phyloP scores from a whole-genome alignment of 2,329 filamentous ascomycete genomes.

The Xylaria sp. region DNA sequence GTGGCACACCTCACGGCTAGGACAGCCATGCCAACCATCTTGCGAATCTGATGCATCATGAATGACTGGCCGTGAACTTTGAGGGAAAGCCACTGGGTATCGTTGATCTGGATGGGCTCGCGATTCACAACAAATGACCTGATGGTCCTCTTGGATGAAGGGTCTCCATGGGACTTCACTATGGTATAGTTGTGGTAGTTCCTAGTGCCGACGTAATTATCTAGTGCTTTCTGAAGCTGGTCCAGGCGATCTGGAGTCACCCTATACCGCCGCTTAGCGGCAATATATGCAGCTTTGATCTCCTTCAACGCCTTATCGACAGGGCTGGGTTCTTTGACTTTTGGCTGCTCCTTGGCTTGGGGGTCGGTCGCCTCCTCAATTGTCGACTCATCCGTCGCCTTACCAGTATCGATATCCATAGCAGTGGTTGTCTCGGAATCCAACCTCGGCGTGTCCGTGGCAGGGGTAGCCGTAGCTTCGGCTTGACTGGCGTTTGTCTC shows the following conservation, averaged over 20 bases:
- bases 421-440: conserved; percentile 36
- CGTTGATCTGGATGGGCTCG: conserved; percentile 80
- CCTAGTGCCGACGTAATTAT: conserved; percentile 79
- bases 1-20: conserved; percentile 84
- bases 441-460: conserved; percentile 10
- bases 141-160: conserved; percentile 88
- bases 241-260: conserved; percentile 73
- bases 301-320: conserved; percentile 71
- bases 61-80: conserved; percentile 98
- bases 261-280: conserved; percentile 84
- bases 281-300: conserved; percentile 81
- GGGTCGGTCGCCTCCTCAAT: conserved; percentile 24
- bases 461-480: not conserved
- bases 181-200: conserved; percentile 99
- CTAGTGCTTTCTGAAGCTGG: conserved; percentile 76
- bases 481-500: conserved; percentile 15
- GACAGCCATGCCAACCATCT: conserved; percentile 95
- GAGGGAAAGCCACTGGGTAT: conserved; percentile 93
- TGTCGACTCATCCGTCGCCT: conserved; percentile 22
- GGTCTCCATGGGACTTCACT: conserved; percentile 79
- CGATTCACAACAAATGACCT: conserved; percentile 84
- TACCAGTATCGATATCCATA: conserved; percentile 30
- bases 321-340: conserved; percentile 53
- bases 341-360: conserved; percentile 26
- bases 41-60: conserved; percentile 99